These are phyloP conservation scores for Scedosporium boydii DNA, from an alignment of 2,329 filamentous ascomycete genomes.

Conservation along the genomic window DNA sequence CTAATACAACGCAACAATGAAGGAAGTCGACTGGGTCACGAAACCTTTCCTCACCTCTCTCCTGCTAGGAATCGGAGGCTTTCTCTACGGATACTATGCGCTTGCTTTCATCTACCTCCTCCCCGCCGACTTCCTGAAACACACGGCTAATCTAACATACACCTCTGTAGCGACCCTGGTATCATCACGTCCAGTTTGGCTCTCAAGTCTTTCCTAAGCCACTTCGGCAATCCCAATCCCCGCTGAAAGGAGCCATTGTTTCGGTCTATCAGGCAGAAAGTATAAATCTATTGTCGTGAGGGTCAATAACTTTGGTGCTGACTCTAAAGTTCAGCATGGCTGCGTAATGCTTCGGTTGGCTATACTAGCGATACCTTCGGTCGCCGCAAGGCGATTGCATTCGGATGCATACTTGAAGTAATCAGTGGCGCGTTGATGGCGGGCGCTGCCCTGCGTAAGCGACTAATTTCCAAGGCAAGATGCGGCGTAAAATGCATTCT, in stretches of 20 bases:
- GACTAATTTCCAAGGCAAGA: not conserved
- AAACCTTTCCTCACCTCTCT: conserved; percentile 28
- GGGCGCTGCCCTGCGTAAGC: conserved; percentile 27
- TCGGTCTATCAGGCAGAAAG: conserved; percentile 30
- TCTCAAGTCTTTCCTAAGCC: conserved; percentile 21
- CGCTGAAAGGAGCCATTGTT: conserved; percentile 27
- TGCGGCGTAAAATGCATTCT: too few species aligned
- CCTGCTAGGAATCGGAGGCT: conserved; percentile 28
- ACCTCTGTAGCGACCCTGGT: conserved; percentile 24
- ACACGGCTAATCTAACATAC: not conserved
- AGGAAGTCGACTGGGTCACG: conserved; percentile 21
- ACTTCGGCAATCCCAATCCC: conserved; percentile 25
- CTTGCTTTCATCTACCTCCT: not conserved
- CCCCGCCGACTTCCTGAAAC: not conserved
- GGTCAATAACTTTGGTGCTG: not conserved
- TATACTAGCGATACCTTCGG: conserved; percentile 26
- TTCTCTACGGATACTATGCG: conserved; percentile 28
- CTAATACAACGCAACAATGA: conserved; percentile 12
- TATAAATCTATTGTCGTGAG: not conserved
- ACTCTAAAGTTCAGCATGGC: conserved; percentile 19
- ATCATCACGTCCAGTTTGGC: conserved; percentile 31
- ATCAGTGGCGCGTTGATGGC: conserved; percentile 29
- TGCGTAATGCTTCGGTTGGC: conserved; percentile 29
- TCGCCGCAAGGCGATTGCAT: conserved; percentile 27
- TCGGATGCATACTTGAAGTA: conserved; percentile 28